Conservation (phyloP, 225 moss, liverwort and hornwort genomes). For the Sphagnum contortum region DNA sequence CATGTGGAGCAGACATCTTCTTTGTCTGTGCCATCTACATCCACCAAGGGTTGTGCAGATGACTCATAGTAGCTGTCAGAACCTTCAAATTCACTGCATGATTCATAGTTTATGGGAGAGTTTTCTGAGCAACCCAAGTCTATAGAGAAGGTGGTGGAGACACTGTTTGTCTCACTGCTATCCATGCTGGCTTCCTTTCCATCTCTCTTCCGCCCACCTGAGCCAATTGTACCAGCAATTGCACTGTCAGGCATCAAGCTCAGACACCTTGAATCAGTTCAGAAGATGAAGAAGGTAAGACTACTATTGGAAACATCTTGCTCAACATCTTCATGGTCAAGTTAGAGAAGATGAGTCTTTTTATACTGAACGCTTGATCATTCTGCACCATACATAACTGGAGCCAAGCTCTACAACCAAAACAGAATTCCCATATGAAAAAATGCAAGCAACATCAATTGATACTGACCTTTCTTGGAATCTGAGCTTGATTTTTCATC, state of each 20-base stretch:
- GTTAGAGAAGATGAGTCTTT: not conserved
- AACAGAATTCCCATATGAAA: too few relatives aligned
- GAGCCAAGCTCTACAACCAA: too few relatives aligned
- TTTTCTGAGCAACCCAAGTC: slow-evolving; percentile 28
- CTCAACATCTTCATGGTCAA: not conserved
- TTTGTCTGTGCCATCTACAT: slow-evolving; percentile 17
- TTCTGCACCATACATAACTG: too few relatives aligned
- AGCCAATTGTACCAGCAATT: too few relatives aligned
- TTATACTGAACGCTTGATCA: not conserved
- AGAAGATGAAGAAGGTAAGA: not conserved
- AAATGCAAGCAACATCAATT: too few relatives aligned
- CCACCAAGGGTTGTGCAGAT: not conserved
- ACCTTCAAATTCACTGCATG: slow-evolving; percentile 7
- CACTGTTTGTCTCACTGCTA: slow-evolving; percentile 15
- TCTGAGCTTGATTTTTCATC: slow-evolving; percentile 1
- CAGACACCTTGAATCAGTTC: not conserved
- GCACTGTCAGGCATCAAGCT: not conserved
- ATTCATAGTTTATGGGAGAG: slow-evolving; percentile 8
- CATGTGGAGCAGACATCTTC: slow-evolving; percentile 11
- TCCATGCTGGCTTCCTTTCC: slow-evolving; percentile 35
- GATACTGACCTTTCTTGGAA: not conserved
- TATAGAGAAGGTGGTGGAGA: slow-evolving; percentile 31
- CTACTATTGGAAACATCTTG: not conserved
- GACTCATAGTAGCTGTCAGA: slow-evolving; percentile 8
- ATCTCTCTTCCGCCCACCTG: too few relatives aligned